phyloP scores from a whole-genome alignment of 371 early-diverging fungal species.

The Apophysomyces variabilis region DNA sequence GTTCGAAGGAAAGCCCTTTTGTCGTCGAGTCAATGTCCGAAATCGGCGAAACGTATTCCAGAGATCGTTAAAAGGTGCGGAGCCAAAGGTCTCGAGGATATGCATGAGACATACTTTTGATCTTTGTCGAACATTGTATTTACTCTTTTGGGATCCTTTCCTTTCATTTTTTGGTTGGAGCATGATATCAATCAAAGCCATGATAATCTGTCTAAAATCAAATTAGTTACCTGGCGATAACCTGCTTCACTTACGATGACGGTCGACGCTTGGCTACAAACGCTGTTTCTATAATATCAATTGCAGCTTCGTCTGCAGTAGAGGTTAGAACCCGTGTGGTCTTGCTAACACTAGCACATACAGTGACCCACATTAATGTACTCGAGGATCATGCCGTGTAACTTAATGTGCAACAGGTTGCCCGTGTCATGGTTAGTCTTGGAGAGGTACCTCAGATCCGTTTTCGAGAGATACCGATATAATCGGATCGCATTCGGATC shows the following conservation, averaged over 20 bases:
- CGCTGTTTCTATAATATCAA: constrained; percentile 19
- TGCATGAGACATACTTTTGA: constrained; percentile 17
- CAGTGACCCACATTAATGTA: constrained; percentile 21
- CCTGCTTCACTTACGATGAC: constrained; percentile 17
- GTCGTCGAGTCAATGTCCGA: not conserved
- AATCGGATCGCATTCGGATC: constrained; percentile 19
- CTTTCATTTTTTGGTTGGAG: not conserved
- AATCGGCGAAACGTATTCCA: constrained; percentile 21
- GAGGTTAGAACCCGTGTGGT: too few relatives aligned
- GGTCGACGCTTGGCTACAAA: constrained; percentile 18
- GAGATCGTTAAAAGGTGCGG: constrained; percentile 12
- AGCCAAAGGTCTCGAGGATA: constrained; percentile 21
- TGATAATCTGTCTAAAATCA: constrained; percentile 1
- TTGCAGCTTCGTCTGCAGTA: constrained; percentile 22
- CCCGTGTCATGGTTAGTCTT: not conserved
- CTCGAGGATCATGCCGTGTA: constrained; percentile 19
- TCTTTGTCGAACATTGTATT: constrained; percentile 1
- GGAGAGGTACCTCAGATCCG: not conserved
- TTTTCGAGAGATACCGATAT: constrained; percentile 22
- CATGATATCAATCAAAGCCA: constrained; percentile 23
- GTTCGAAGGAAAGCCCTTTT: not conserved
- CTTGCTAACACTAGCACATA: constrained; percentile 2
- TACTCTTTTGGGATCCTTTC: constrained; percentile 4
- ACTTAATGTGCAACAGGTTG: constrained; percentile 6
- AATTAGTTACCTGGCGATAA: not conserved